Percentiles rank a stretch among this genome's conserved stretches.
phyloP scores from a whole-genome alignment of 2,329 filamentous ascomycete species.

The Aspergillus japonicus region DNA sequence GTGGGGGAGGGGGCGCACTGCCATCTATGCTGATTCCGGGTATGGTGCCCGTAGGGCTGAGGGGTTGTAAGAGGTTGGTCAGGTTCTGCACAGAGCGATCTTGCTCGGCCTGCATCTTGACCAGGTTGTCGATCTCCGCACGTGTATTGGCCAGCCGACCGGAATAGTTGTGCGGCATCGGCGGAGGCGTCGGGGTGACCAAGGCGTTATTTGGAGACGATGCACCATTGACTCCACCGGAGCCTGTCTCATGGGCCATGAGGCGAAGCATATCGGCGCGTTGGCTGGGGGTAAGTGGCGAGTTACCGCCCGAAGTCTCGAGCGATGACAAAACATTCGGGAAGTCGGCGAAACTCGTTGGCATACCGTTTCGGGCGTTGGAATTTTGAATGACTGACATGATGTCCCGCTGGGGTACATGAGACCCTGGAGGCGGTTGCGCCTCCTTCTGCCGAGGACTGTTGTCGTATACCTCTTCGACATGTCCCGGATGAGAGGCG shows the following conservation, averaged over 20 bases:
- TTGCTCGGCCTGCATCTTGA: slow-evolving; percentile 76
- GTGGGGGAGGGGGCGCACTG: slow-evolving; percentile 43
- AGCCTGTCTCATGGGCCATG: slow-evolving; percentile 48
- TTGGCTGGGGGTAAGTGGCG: slow-evolving; percentile 45
- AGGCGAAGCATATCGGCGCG: slow-evolving; percentile 50
- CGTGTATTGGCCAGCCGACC: slow-evolving; percentile 62
- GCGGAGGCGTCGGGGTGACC: slow-evolving; percentile 54
- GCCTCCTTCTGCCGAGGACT: slow-evolving; percentile 31
- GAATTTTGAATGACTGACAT: slow-evolving; percentile 51
- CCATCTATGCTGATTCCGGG: slow-evolving; percentile 60
- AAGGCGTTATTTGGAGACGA: slow-evolving; percentile 55
- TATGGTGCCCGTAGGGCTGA: slow-evolving; percentile 76
- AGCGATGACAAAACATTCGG: slow-evolving; percentile 47
- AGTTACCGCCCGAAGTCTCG: slow-evolving; percentile 44
- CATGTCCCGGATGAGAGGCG: slow-evolving; percentile 33
- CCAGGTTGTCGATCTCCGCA: slow-evolving; percentile 73
- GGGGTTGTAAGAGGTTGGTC: slow-evolving; percentile 69
- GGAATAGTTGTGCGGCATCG: slow-evolving; percentile 52
- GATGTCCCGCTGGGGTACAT: slow-evolving; percentile 44
- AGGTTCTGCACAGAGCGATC: slow-evolving; percentile 73
- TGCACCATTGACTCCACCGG: slow-evolving; percentile 39
- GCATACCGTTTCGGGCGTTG: slow-evolving; percentile 43
- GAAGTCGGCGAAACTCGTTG: slow-evolving; percentile 43
- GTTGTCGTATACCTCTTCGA: slow-evolving; percentile 47
- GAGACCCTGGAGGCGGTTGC: slow-evolving; percentile 18